Percentiles rank a stretch among this genome's conserved stretches.
phyloP scores from a whole-genome alignment of 345 rosid species.

The Dovyalis caffra region DNA sequence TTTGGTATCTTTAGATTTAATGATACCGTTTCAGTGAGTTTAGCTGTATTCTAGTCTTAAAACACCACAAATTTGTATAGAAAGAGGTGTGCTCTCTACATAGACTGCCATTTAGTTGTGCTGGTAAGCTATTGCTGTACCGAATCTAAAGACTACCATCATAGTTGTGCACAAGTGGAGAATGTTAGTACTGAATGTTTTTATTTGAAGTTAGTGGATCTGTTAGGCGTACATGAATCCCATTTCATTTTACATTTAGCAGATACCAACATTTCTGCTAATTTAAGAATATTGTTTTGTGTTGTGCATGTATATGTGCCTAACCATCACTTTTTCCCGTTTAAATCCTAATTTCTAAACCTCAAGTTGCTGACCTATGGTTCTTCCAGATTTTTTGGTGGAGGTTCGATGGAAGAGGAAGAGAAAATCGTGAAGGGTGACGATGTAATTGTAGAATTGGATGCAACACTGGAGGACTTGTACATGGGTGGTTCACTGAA shows the following conservation, averaged over 20 bases:
- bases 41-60: not conserved
- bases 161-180: not conserved
- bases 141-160: too few species aligned
- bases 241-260: not conserved
- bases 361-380: not conserved
- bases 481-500: conserved; percentile 97
- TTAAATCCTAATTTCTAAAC: not conserved
- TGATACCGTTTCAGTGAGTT: not conserved
- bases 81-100: not conserved
- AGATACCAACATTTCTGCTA: not conserved
- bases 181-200: not conserved
- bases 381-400: conserved; percentile 71
- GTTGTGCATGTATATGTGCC: not conserved
- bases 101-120: not conserved
- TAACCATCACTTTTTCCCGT: not conserved
- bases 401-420: conserved; percentile 84
- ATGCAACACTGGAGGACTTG: conserved; percentile 88
- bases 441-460: conserved; percentile 92
- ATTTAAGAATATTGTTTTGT: not conserved
- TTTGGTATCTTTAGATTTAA: not conserved
- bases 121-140: not conserved
- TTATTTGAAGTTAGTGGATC: not conserved
- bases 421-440: conserved; percentile 87
- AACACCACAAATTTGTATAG: not conserved
- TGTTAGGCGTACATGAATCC: not conserved